Evolutionary conservation across 176 grass and related monocot species (phyloP), one percentile per base, ranked within the genome.

Genomic region (Rhipidocladum racemiflorum): DNA sequence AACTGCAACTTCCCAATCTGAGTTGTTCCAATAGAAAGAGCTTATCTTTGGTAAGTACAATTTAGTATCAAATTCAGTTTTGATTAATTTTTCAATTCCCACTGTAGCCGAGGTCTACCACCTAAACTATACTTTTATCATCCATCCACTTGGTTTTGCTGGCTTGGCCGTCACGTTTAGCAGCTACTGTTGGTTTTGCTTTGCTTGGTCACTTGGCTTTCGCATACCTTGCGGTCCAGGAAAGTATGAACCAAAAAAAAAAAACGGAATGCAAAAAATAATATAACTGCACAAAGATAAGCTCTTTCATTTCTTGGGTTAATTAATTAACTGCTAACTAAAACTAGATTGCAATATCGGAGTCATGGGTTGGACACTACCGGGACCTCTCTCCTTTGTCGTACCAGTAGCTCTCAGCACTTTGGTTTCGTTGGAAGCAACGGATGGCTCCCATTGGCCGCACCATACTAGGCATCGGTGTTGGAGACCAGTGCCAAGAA

Each of bases 191-290:
- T 45, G 34, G 46, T 74, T 67, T 43, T 24, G 59, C 59, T 74
- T 80, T 86, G 68, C 85, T 86, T 86, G 17, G 28, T 55, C 40
- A 36, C 68, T 20, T 74, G 60, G 59, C 20, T 67, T 57, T 86
- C 69, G 15, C 60, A 72, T 86, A 59, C 69, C 77, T 86, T 81
- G 70, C 60, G 49, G 71, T 27, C 28, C 68, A 63, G 27, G 61
- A 38, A 81, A 81, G 84, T 13, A 57, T 67, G 77, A 67, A 67
- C 39, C 39, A 69, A 5, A 23, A 35, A 45, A 67, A n/a, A n/a
- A n/a, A n/a, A n/a, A n/a, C n/a, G 18, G 0, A 43, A 55, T 2
- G 24, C 7, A 17, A 7, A 53, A 9, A 49, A 46, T 2, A 16
- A 34, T 50, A 34, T 9, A 18, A 38, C 1, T 43, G 17, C 62